Evolutionary conservation across 306 rosid species (phyloP).

Genomic region (Cucurbita pepo): DNA sequence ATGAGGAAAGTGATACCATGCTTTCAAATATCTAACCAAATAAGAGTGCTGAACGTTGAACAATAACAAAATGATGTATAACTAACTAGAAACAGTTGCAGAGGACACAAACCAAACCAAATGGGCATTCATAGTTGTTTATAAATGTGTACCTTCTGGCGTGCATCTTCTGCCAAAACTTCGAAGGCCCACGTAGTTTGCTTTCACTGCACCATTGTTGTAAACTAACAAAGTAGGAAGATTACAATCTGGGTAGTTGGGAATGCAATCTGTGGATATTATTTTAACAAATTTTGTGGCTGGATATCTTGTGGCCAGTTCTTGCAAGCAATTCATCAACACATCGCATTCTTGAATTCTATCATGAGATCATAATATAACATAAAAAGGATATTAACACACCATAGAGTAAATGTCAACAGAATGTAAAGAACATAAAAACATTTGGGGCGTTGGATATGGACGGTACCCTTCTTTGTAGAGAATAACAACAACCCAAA

Average conservation of each 20-base stretch:
- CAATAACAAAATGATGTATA: background rate
- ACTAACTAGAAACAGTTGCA: background rate
- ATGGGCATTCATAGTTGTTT: background rate
- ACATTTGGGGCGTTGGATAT: background rate
- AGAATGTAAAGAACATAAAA: background rate
- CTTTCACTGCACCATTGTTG: slow-evolving; percentile 86
- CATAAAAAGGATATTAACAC: background rate
- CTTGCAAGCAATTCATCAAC: slow-evolving; percentile 81
- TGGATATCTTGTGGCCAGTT: slow-evolving; percentile 64
- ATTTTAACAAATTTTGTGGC: slow-evolving; percentile 89
- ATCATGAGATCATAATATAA: background rate
- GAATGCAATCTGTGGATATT: slow-evolving; percentile 92
- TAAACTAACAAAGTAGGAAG: slow-evolving; percentile 81
- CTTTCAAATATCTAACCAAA: background rate
- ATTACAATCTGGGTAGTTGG: slow-evolving; percentile 76
- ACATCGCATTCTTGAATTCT: slow-evolving; percentile 69
- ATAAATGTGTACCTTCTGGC: slow-evolving; percentile 59
- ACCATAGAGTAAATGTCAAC: background rate
- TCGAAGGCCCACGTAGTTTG: slow-evolving; percentile 65
- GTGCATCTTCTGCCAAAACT: slow-evolving; percentile 81
- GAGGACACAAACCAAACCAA: background rate
- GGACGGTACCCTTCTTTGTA: slow-evolving; percentile 73
- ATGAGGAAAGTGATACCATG: background rate
- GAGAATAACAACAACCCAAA: slow-evolving; percentile 94
- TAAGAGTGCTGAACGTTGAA: background rate